Base-by-base conservation (phyloP, 352 stramenopile genomes). In the Pythium volutum region DNA sequence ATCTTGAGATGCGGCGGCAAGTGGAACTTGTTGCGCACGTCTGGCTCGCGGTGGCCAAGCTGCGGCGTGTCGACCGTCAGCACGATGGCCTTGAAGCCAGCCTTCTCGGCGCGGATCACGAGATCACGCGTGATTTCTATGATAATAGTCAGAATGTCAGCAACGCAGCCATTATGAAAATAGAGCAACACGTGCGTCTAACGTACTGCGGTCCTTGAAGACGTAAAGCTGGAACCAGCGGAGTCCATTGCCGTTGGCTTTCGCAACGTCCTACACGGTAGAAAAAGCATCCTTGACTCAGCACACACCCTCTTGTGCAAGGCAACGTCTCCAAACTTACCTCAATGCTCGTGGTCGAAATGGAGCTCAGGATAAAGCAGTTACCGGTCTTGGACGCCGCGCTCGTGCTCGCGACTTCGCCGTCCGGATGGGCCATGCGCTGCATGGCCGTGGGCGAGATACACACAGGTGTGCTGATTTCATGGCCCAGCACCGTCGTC, bases 221-320 rank as follows among this genome's bases (percentile, higher is more conserved):
- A 98, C 93, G 71, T 98, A 98, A 34, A 98, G 80, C 66, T 98
- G 95, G 69, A 96, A 98, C 65, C 97, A 96, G 57, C 96, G 94
- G 16, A 97, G 77, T 10, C 91, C 91, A 48, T 88, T 54, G 7
- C 76, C 72, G 52, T 87, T 89, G 9, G 48, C 41, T 18, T 22
- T 9, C 36, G 49, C 41, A 8, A 55, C 55, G 29, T 59, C 42
- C 54, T 91, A 51, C 11, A 43, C 3, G 8, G 6, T 43, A 43
- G 14, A n/a, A 43, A 6, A 22, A 45, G 39, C 18, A 18, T 20
- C 8, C 9, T 45, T 8, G 39, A 45, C 16, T 45, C 5, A 45
- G 8, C 12, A 14, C 39, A 45, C 18, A 22, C 6, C 39, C n/a
- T n/a, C n/a, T n/a, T n/a, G n/a, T n/a, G 33, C 39, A 45, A 45